Base-by-base conservation (phyloP, 2,329 filamentous ascomycete species). In the Bipolaris victoriae region DNA sequence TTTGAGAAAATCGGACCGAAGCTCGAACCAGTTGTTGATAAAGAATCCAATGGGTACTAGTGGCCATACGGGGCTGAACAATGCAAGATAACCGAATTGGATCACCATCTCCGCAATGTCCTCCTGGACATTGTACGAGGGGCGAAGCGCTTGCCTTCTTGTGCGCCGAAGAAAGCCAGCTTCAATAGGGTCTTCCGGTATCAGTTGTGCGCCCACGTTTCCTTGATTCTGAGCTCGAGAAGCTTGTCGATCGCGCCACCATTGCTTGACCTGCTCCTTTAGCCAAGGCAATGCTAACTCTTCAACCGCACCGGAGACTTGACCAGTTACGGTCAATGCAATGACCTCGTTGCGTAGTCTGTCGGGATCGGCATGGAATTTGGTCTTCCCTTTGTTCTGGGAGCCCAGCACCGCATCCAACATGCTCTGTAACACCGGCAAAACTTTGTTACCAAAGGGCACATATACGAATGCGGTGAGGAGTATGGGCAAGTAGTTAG, bases 21-120 rank as follows among this genome's bases (percentile, higher is more conserved):
- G 60, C 41, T 75, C 73, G 46, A 75, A 61, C 73, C 72, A 75
- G 41, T 75, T 75, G 55, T 75, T 75, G 57, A 75, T 67, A 40
- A 75, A 68, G 54, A 75, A 75, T 5, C 71, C 72, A 33, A 75
- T 73, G 2, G 68, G 65, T 9, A 74, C 65, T 5, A 75, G 64
- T 3, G 73, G 73, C 73, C 72, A 75, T 1, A 75, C 72, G 0
- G 72, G 69, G 31, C 67, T 71, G 56, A 75, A 75, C 4, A 75
- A 60, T 1, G 73, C 68, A 7, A 75, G 65, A 41, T 75, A 75
- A 2, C 73, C 72, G 44, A 73, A 74, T 46, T 75, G 73, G 15
- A 75, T 68, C 7, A 75, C 73, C 71, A 75, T 74, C 50, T 75
- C 72, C 0, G 65, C 65, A 37, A 73, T 65, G 41, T 75, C 72